A percentile compares a stretch with the other conserved stretches of the same genome.
Conservation (phyloP, 495 filamentous ascomycete species). For the Aspergillus olivimuriae region DNA sequence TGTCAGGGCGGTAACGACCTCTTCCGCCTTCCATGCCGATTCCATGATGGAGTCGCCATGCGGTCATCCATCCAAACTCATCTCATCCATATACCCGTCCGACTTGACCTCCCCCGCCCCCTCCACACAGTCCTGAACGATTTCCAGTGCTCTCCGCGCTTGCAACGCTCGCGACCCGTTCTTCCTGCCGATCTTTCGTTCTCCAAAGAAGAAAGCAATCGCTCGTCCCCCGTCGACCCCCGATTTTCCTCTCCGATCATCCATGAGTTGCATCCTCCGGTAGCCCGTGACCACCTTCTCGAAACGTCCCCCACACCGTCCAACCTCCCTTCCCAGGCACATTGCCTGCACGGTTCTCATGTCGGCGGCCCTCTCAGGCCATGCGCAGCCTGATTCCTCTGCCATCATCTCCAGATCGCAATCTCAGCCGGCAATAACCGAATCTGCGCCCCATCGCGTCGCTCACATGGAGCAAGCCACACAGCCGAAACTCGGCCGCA, state of each 20-base stretch:
- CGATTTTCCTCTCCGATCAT: too few species aligned
- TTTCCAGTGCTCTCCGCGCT: too few species aligned
- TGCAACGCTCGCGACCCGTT: too few species aligned
- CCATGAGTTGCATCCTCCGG: conserved; percentile 23
- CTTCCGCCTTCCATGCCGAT: conserved; percentile 16
- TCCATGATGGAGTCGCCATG: too few species aligned
- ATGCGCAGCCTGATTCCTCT: conserved; percentile 23
- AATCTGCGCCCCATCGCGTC: conserved; percentile 14
- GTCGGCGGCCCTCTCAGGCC: conserved; percentile 24
- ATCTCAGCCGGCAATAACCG: conserved; percentile 7
- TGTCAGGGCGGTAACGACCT: conserved; percentile 27
- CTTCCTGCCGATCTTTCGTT: not conserved
- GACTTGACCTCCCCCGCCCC: not conserved
- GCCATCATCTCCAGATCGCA: conserved; percentile 3
- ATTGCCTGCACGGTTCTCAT: conserved; percentile 12
- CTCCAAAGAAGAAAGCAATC: too few species aligned
- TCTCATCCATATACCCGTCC: conserved; percentile 3
- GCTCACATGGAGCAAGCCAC: conserved; percentile 32
- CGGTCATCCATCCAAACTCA: conserved; percentile 6
- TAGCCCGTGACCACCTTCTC: conserved; percentile 31
- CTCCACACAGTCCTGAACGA: too few species aligned
- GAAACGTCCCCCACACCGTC: too few species aligned
- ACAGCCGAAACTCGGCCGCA: conserved; percentile 20
- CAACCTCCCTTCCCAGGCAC: conserved; percentile 6
- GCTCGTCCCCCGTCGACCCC: too few species aligned